Evolutionary conservation across 768 basidiomycete genomes (phyloP), one percentile per base, ranked within the genome.

Genomic region (Suillus decipiens): DNA sequence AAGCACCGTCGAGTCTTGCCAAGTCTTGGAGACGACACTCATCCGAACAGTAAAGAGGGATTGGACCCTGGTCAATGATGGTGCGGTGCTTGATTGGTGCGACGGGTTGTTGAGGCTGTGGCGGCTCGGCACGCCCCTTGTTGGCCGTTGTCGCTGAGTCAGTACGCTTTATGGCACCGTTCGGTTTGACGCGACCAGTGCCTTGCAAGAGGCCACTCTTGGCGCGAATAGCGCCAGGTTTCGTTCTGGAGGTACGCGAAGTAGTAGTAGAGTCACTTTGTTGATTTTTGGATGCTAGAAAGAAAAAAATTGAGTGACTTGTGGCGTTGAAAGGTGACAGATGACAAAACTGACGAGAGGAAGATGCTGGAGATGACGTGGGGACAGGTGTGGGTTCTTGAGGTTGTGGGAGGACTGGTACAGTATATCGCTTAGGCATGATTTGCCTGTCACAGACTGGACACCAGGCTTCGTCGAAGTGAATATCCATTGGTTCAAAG

Each of bases 21-120:
- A 87, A 71, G 73, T 93, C 92, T 45, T 77, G 76, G 47, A 87
- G 73, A 64, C 84, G 81, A 72, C 92, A 94, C 69, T 88, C 84
- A 65, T 91, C 89, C 1, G 91, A 93, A 76, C 92, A 94, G 77
- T 94, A 93, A 63, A 93, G 82, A 22, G 91, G 91, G 1, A 84
- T 86, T n/a, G 90, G 91, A 1, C 81, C 81, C 73, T 90, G 90
- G 77, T 92, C 90, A 77, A 93, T 92, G 76, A 92, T 80, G 12
- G 86, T 86, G 53, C 86, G 86, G 48, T 83, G 80, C 71, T 85
- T 84, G 50, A 79, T 63, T 2, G 78, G 78, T n/a, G 72, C 48
- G 22, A 78, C 59, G 12, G 75, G 70, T 39, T 72, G 60, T 24
- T 64, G 66, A 22, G 56, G 63, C 31, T 69, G 72, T 36, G 65